phyloP scores from a whole-genome alignment of 2,329 filamentous ascomycete genomes.

The Fusarium goolgardi region DNA sequence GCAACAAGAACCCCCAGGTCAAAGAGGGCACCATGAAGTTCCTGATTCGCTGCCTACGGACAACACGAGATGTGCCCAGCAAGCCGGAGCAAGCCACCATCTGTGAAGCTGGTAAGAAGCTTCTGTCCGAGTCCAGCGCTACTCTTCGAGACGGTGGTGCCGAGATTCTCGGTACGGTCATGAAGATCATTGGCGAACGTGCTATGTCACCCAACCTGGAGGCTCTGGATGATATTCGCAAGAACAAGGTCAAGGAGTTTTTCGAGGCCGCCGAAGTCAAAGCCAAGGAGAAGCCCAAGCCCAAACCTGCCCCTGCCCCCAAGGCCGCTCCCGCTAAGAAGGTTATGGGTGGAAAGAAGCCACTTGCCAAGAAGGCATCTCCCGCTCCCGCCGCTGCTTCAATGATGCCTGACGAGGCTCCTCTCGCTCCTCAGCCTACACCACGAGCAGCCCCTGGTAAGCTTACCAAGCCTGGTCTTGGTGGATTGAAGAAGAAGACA shows the following conservation, averaged over 20 bases:
- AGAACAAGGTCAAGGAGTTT: conserved; percentile 95
- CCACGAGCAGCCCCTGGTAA: conserved; percentile 64
- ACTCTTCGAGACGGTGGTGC: conserved; percentile 88
- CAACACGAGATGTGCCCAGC: conserved; percentile 82
- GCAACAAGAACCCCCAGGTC: conserved; percentile 96
- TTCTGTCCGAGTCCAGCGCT: conserved; percentile 89
- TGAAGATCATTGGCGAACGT: conserved; percentile 98
- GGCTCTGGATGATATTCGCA: conserved; percentile 93
- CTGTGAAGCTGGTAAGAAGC: conserved; percentile 88
- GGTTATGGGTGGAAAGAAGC: conserved; percentile 57
- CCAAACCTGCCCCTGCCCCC: conserved; percentile 69
- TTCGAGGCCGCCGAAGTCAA: conserved; percentile 70
- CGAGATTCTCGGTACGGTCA: conserved; percentile 90
- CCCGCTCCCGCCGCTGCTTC: conserved; percentile 51
- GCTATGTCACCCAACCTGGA: conserved; percentile 94
- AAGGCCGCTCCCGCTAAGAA: conserved; percentile 64
- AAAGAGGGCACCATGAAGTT: conserved; percentile 97
- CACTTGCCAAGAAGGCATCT: conserved; percentile 59
- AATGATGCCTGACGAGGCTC: conserved; percentile 57
- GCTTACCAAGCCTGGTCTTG: conserved; percentile 64
- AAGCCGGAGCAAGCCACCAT: conserved; percentile 87
- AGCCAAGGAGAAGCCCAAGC: conserved; percentile 79
- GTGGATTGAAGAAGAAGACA: conserved; percentile 70
- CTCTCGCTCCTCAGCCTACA: conserved; percentile 69
- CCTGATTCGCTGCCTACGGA: conserved; percentile 86